A percentile compares a stretch with the other conserved stretches of the same genome.
Evolutionary conservation across 805 yeast genomes (phyloP).

Genomic region (Sugiyamaella marilandica): DNA sequence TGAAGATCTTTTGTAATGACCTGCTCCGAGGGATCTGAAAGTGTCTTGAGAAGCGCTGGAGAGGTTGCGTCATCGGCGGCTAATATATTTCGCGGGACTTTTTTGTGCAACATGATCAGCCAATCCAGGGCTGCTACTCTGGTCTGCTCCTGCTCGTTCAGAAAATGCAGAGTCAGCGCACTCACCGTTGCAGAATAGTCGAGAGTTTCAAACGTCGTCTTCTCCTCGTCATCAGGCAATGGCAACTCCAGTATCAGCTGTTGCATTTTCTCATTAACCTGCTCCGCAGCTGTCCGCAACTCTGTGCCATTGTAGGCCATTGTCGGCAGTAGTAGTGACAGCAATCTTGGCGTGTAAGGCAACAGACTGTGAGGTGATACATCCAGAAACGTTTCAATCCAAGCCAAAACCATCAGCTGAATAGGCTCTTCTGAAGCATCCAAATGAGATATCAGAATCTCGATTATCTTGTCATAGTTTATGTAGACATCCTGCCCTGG

Average conservation of each 20-base stretch:
- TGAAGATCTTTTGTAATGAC: constrained; percentile 72
- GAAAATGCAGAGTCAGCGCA: constrained; percentile 65
- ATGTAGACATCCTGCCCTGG: constrained; percentile 80
- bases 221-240: constrained; percentile 14
- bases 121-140: constrained; percentile 83
- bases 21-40: constrained; percentile 66
- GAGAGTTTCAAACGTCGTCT: constrained; percentile 22
- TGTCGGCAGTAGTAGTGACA: constrained; percentile 61
- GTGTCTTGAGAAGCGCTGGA: constrained; percentile 69
- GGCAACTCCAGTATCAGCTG: constrained; percentile 45
- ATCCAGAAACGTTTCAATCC: constrained; percentile 72
- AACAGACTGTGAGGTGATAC: constrained; percentile 73
- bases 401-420: constrained; percentile 70
- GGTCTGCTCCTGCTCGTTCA: constrained; percentile 73
- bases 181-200: constrained; percentile 61
- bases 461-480: constrained; percentile 75
- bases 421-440: constrained; percentile 71
- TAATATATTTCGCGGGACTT: constrained; percentile 54
- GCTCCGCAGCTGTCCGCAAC: constrained; percentile 49
- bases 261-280: constrained; percentile 54
- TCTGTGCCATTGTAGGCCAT: constrained; percentile 49
- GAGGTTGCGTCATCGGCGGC: constrained; percentile 54
- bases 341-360: constrained; percentile 66
- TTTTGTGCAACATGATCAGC: constrained; percentile 75
- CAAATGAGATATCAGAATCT: constrained; percentile 73